phyloP scores from a whole-genome alignment of 2,329 filamentous ascomycete species.

The Curvularia eragrostidis region DNA sequence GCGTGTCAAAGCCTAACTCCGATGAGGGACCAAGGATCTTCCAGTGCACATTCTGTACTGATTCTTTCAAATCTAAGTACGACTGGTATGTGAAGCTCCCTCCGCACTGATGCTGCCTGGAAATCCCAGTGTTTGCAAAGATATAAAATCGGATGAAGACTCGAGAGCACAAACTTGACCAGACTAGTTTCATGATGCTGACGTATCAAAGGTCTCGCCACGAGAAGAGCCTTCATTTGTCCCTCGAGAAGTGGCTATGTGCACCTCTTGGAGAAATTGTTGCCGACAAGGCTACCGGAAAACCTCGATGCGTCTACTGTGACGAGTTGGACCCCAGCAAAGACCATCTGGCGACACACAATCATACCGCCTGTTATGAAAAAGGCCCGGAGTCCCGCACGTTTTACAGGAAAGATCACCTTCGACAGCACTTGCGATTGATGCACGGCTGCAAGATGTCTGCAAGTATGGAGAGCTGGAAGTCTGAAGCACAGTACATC shows the following conservation, averaged over 20 bases:
- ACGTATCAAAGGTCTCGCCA: slow-evolving; percentile 48
- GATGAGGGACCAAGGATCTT: slow-evolving; percentile 37
- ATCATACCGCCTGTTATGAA: slow-evolving; percentile 70
- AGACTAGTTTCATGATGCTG: background rate
- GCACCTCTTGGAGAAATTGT: slow-evolving; percentile 65
- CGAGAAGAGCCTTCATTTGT: slow-evolving; percentile 50
- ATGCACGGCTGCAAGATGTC: slow-evolving; percentile 69
- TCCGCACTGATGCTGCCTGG: background rate
- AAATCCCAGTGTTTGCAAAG: background rate
- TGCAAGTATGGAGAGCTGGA: slow-evolving; percentile 70
- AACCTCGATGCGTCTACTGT: slow-evolving; percentile 66
- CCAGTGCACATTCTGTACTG: slow-evolving; percentile 52
- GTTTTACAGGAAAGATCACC: slow-evolving; percentile 68
- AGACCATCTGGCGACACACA: slow-evolving; percentile 66
- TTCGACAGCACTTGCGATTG: slow-evolving; percentile 66
- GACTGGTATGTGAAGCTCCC: slow-evolving; percentile 40
- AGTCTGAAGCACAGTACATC: slow-evolving; percentile 61
- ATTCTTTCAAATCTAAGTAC: slow-evolving; percentile 51
- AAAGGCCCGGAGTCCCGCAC: slow-evolving; percentile 68
- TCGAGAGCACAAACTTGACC: background rate
- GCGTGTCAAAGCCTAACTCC: slow-evolving; percentile 37
- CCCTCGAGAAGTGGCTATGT: slow-evolving; percentile 59
- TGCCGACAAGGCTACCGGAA: slow-evolving; percentile 62
- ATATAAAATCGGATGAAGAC: background rate
- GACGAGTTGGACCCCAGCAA: slow-evolving; percentile 59